Evolutionary conservation across 805 yeast genomes (phyloP).

Genomic region (Yueomyces sp.): DNA sequence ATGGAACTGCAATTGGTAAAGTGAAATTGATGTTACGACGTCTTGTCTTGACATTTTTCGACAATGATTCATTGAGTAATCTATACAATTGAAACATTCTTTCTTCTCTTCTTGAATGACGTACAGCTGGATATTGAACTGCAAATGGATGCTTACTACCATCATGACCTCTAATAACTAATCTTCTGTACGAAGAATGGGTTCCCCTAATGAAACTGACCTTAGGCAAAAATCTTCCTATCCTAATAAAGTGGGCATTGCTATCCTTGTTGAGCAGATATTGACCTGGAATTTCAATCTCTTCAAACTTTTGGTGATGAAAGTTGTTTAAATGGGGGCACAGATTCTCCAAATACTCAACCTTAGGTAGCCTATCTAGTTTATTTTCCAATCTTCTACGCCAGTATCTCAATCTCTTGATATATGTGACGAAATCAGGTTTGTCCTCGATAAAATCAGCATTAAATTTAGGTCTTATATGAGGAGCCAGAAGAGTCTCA

Average conservation of each 20-base stretch:
- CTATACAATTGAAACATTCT: conserved; percentile 85
- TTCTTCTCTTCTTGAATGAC: conserved; percentile 95
- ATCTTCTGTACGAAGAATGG: conserved; percentile 77
- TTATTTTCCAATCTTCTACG: conserved; percentile 84
- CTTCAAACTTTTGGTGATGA: conserved; percentile 97
- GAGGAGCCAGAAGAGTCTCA: conserved; percentile 81
- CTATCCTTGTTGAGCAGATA: conserved; percentile 78
- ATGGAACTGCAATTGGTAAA: conserved; percentile 81
- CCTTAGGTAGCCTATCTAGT: conserved; percentile 69
- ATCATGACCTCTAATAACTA: conserved; percentile 85
- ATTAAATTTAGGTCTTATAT: conserved; percentile 80
- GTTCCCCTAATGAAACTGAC: conserved; percentile 83
- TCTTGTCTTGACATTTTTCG: conserved; percentile 76
- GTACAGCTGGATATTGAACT: conserved; percentile 94
- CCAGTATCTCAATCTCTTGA: conserved; percentile 78
- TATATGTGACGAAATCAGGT: conserved; percentile 81
- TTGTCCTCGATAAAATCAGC: conserved; percentile 76
- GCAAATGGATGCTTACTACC: conserved; percentile 88
- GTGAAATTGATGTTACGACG: conserved; percentile 76
- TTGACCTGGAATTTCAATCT: conserved; percentile 95
- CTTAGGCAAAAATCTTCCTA: conserved; percentile 83
- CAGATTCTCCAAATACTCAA: conserved; percentile 72
- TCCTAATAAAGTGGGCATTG: conserved; percentile 82
- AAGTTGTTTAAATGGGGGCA: conserved; percentile 94
- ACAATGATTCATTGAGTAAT: conserved; percentile 68